phyloP scores from a whole-genome alignment of 257 asterid species.

The Anisodus acutangulus region DNA sequence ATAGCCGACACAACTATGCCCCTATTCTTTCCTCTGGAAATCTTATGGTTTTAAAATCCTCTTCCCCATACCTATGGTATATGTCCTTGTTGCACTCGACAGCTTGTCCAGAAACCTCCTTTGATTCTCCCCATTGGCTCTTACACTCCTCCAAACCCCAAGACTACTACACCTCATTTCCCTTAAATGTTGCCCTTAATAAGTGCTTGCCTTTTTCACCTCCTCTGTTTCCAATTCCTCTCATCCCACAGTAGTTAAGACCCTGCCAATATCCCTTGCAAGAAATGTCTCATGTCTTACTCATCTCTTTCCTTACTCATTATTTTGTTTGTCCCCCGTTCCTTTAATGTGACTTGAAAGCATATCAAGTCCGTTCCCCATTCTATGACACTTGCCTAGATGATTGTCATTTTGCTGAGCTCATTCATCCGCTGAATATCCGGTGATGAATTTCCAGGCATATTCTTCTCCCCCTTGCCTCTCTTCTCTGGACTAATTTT shows the following conservation, averaged over 20 bases:
- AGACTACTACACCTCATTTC: not conserved
- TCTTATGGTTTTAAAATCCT: not conserved
- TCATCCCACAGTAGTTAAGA: not conserved
- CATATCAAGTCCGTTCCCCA: not conserved
- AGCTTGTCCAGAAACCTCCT: not conserved
- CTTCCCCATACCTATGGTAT: not conserved
- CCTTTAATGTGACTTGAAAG: not conserved
- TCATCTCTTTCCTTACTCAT: not conserved
- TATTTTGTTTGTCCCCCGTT: not conserved
- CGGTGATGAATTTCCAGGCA: not conserved
- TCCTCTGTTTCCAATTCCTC: not conserved
- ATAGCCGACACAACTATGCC: not conserved
- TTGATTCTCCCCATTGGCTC: not conserved
- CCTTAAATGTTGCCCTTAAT: not conserved
- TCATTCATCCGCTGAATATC: not conserved
- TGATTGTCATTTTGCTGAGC: not conserved
- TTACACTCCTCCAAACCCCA: not conserved
- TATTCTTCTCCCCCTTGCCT: not conserved
- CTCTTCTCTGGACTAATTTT: constrained; percentile 1
- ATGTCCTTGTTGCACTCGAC: not conserved
- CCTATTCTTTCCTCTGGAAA: not conserved
- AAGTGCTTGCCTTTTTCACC: not conserved
- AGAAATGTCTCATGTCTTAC: not conserved
- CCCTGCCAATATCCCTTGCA: not conserved
- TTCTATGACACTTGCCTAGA: not conserved